Evolutionary conservation across 2,329 filamentous ascomycete species (phyloP), one percentile per base, ranked within the genome.

Genomic region (Cercospora sojina): DNA sequence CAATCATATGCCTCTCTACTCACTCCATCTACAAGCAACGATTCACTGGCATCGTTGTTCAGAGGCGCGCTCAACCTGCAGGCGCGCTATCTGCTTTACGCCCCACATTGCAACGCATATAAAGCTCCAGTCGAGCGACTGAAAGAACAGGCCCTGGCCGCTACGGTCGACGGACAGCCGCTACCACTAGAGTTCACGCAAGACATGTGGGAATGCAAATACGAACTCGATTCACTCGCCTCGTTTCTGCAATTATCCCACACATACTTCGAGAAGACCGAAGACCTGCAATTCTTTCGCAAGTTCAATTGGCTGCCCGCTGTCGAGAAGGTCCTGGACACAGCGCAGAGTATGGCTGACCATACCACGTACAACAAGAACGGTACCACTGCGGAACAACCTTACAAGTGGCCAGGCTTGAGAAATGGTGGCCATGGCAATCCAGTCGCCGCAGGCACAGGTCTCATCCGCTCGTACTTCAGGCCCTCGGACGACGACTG

Each of bases 31-130:
- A 78, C 78, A 4, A 81, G 82, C 3, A 77, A 80, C 5, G 66
- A 68, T 5, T 88, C 87, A 0, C 81, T 91, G 20, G 88, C 88
- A 31, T 86, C 85, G 18, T 79, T 91, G 0, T 90, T 88, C 77
- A 84, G 89, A 16, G 89, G 89, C 0, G 84, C 88, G 3, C 89
- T 91, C 75, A 91, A 91, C 74, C 81, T 90, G 6, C 89, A 91
- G 74, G 82, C 88, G 20, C 83, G 89, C 51, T 91, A 90, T 75
- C 83, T 91, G 62, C 81, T 86, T 60, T 83, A 84, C 23, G 86
- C 85, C 9, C 82, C 82, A 6, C 83, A 82, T 70, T 84, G 82
- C 76, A 83, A 84, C 70, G 80, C 82, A 12, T 84, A 83, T 70
- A 82, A 84, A 64, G 80, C 82, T 31, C 82, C 82, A 2, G 43